A percentile compares a stretch with the other conserved stretches of the same genome.
Evolutionary conservation across 805 yeast species (phyloP).

Genomic region (Yarrowia osloensis): DNA sequence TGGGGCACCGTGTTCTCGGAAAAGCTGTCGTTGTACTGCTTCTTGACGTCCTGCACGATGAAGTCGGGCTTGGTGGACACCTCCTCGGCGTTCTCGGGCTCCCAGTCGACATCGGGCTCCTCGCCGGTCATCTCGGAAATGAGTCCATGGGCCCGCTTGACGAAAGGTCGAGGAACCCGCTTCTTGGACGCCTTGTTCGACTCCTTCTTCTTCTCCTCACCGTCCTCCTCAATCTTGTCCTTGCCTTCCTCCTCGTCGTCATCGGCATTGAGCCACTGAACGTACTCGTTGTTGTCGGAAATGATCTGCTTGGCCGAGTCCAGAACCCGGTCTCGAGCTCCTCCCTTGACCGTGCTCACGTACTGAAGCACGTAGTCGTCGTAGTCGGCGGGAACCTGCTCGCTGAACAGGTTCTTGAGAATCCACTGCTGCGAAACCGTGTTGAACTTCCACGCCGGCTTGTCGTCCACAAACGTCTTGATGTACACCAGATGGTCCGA

Average conservation of each 20-base stretch:
- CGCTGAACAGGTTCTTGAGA: conserved; percentile 55
- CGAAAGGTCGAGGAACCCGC: conserved; percentile 20
- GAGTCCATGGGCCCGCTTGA: conserved; percentile 36
- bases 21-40: conserved; percentile 1
- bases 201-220: conserved; percentile 21
- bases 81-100: conserved; percentile 4
- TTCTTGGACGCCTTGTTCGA: conserved; percentile 31
- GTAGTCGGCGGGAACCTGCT: conserved; percentile 54
- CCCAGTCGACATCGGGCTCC: conserved; percentile 31
- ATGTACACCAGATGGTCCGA: conserved; percentile 72
- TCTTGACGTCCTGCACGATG: conserved; percentile 11
- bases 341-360: conserved; percentile 67
- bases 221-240: background rate
- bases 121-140: conserved; percentile 34
- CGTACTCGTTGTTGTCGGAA: conserved; percentile 32
- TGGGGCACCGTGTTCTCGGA: conserved; percentile 30
- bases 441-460: conserved; percentile 74
- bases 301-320: conserved; percentile 58
- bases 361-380: conserved; percentile 54
- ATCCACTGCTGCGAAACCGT: conserved; percentile 89
- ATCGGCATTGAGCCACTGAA: conserved; percentile 30
- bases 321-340: conserved; percentile 60
- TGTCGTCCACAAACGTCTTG: conserved; percentile 57
- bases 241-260: conserved; percentile 31
- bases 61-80: conserved; percentile 4